A percentile compares a stretch with the other conserved stretches of the same genome.
Evolutionary conservation across 345 rosid species (phyloP).

Genomic region (Rhizophora mangle): DNA sequence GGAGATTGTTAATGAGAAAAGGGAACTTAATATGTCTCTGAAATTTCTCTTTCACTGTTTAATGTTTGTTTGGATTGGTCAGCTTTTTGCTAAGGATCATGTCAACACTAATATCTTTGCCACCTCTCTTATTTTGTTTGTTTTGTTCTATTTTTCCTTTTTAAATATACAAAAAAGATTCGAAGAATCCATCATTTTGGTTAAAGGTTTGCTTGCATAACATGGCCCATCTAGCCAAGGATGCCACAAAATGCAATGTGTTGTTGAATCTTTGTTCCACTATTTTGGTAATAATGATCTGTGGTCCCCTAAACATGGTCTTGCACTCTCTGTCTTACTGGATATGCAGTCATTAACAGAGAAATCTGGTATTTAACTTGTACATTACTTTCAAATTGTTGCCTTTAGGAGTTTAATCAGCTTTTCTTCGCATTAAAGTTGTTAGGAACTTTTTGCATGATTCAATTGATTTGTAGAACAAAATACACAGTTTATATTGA

Average conservation of each 20-base stretch:
- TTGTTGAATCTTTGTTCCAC: conserved; percentile 62
- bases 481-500: conserved; percentile 58
- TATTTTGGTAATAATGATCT: conserved; percentile 56
- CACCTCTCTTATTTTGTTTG: conserved; percentile 8
- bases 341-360: conserved; percentile 60
- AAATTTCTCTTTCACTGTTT: conserved; percentile 34
- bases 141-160: background rate
- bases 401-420: conserved; percentile 6
- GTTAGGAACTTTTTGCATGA: background rate
- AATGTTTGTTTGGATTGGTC: background rate
- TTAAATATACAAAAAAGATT: conserved; percentile 43
- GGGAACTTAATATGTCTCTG: conserved; percentile 49
- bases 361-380: conserved; percentile 50
- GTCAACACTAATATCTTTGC: conserved; percentile 6
- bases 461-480: conserved; percentile 37
- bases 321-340: conserved; percentile 53
- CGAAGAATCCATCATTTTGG: conserved; percentile 56
- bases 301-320: conserved; percentile 61
- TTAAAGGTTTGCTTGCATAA: conserved; percentile 61
- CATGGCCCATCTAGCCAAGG: conserved; percentile 65
- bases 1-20: conserved; percentile 57
- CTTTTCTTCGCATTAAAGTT: background rate
- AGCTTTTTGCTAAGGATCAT: conserved; percentile 11
- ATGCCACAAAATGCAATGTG: conserved; percentile 62
- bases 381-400: conserved; percentile 1